Conservation (phyloP, 495 filamentous ascomycete genomes). For the Elaphomyces granulatus region DNA sequence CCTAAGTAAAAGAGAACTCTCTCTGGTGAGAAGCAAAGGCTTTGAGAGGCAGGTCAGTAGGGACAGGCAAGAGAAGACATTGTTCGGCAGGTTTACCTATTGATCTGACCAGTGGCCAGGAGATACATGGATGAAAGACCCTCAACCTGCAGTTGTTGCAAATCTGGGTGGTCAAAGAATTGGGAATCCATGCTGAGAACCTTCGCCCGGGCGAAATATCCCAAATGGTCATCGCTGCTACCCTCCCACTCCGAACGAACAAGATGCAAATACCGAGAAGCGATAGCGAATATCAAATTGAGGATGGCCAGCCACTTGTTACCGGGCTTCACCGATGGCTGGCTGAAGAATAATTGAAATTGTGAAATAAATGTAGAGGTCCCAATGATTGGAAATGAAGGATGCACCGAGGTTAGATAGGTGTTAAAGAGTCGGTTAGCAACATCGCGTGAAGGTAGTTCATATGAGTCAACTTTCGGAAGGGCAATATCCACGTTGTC, state of each 20-base stretch:
- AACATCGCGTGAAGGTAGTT: constrained; percentile 33
- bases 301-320: constrained; percentile 42
- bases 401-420: constrained; percentile 46
- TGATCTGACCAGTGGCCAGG: constrained; percentile 41
- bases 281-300: constrained; percentile 51
- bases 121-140: constrained; percentile 47
- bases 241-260: constrained; percentile 28
- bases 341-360: constrained; percentile 33
- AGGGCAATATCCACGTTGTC: constrained; percentile 37
- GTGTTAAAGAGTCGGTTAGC: constrained; percentile 41
- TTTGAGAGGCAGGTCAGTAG: constrained; percentile 8
- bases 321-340: constrained; percentile 23
- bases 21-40: too few relatives aligned
- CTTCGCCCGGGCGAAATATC: constrained; percentile 42
- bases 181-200: constrained; percentile 36
- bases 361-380: constrained; percentile 38
- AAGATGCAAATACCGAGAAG: constrained; percentile 36
- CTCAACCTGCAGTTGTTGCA: constrained; percentile 44
- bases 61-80: background rate
- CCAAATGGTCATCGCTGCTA: constrained; percentile 36
- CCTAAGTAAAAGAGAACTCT: too few relatives aligned
- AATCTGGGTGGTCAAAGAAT: constrained; percentile 35
- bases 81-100: constrained; percentile 37
- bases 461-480: constrained; percentile 31
- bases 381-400: constrained; percentile 45